phyloP scores from a whole-genome alignment of 768 basidiomycete genomes.

The Leccinum uliginosum region DNA sequence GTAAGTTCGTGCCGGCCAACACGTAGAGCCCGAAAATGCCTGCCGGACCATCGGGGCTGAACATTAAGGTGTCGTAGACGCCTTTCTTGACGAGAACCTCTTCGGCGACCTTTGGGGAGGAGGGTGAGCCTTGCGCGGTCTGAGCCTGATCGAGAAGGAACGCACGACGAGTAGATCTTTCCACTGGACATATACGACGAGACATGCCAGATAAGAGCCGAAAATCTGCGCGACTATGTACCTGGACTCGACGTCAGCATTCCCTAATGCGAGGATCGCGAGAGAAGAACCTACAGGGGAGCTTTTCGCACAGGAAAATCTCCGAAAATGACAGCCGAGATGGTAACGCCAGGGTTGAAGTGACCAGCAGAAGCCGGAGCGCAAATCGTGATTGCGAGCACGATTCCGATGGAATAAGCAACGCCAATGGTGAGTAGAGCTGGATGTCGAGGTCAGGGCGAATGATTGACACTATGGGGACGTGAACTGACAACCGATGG shows the following conservation, averaged over 20 bases:
- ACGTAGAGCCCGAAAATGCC: constrained; percentile 39
- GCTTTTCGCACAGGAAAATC: constrained; percentile 53
- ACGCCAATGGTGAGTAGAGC: constrained; percentile 55
- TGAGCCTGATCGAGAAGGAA: constrained; percentile 40
- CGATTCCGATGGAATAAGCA: constrained; percentile 55
- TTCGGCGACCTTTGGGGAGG: constrained; percentile 25
- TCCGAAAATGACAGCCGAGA: constrained; percentile 47
- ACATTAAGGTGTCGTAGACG: constrained; percentile 30
- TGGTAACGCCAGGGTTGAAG: constrained; percentile 61
- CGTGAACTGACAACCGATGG: constrained; percentile 46
- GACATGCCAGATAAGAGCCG: constrained; percentile 59
- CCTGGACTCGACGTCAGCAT: constrained; percentile 32
- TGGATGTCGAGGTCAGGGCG: constrained; percentile 18
- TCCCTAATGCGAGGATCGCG: constrained; percentile 5
- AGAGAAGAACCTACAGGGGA: constrained; percentile 35
- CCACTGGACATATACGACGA: constrained; percentile 62
- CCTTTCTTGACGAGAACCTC: constrained; percentile 26
- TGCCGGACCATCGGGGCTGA: constrained; percentile 32
- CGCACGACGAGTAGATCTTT: constrained; percentile 44
- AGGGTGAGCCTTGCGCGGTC: not conserved
- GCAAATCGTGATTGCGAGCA: constrained; percentile 53
- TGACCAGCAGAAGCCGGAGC: constrained; percentile 57
- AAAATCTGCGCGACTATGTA: constrained; percentile 65
- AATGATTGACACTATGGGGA: not conserved
- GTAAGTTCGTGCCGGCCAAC: constrained; percentile 28